Evolutionary conservation across 2,329 filamentous ascomycete genomes (phyloP).

Genomic region (Botrytis byssoidea): DNA sequence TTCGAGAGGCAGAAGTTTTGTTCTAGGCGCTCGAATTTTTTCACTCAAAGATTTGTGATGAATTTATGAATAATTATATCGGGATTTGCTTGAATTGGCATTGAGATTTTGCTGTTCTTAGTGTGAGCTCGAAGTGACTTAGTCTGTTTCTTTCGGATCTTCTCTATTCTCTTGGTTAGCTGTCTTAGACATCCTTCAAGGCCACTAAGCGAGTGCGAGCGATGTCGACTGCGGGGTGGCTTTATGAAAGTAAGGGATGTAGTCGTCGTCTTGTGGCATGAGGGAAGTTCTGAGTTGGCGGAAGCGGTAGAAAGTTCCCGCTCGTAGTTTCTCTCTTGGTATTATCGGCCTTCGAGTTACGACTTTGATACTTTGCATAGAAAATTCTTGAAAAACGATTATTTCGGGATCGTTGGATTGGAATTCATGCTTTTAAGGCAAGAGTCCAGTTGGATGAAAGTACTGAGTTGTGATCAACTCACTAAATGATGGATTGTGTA

Average conservation of each 20-base stretch:
- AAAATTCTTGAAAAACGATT: not conserved
- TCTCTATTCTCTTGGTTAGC: not conserved
- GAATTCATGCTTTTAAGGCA: too few relatives aligned
- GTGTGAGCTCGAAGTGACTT: not conserved
- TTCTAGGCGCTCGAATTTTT: not conserved
- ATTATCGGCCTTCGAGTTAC: too few relatives aligned
- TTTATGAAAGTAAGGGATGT: not conserved
- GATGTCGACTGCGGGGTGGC: not conserved
- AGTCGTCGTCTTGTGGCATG: not conserved
- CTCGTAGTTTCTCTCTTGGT: not conserved
- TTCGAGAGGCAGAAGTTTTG: not conserved
- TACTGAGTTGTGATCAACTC: not conserved
- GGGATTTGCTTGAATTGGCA: not conserved
- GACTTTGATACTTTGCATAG: not conserved
- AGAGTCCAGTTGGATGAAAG: not conserved
- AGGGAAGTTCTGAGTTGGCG: not conserved
- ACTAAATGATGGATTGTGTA: not conserved
- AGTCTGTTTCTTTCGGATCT: not conserved
- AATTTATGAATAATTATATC: not conserved
- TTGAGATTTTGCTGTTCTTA: not conserved
- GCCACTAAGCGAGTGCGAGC: not conserved
- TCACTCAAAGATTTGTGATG: not conserved
- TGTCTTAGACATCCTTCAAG: not conserved
- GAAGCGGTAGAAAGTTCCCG: too few relatives aligned
- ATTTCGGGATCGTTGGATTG: not conserved